phyloP scores from a whole-genome alignment of 495 filamentous ascomycete species.

The Neurospora sp. region DNA sequence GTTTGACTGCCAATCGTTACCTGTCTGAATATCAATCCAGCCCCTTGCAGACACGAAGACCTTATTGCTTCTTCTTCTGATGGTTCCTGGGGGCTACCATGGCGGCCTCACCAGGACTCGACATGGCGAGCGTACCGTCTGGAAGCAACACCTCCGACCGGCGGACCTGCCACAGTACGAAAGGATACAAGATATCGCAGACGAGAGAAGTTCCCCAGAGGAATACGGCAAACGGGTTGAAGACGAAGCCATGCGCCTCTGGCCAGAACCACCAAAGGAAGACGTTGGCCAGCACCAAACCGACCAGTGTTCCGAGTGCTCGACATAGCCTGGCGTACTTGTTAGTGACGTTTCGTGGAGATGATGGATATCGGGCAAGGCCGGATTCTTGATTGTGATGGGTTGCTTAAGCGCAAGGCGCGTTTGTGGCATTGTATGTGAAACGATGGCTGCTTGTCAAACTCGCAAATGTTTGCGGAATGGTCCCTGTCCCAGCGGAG shows the following conservation, averaged over 20 bases:
- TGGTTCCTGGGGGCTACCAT: neutral
- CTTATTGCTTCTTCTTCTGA: neutral
- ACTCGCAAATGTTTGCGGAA: neutral
- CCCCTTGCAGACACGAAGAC: neutral
- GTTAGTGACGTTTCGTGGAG: neutral
- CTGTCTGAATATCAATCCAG: neutral
- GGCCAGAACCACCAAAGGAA: constrained; percentile 34
- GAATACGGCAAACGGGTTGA: constrained; percentile 24
- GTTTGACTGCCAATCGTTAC: neutral
- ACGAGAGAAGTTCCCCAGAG: constrained; percentile 21
- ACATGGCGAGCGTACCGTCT: constrained; percentile 20
- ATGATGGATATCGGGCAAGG: neutral
- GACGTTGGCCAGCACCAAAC: constrained; percentile 18
- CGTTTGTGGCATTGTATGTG: neutral
- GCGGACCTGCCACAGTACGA: constrained; percentile 23
- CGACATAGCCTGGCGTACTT: constrained; percentile 20
- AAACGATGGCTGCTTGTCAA: neutral
- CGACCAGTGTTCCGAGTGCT: constrained; percentile 26
- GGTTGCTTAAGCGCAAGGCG: neutral
- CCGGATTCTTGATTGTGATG: neutral
- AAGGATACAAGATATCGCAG: constrained; percentile 30
- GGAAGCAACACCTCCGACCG: constrained; percentile 21
- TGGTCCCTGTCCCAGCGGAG: neutral
- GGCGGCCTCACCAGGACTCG: neutral
- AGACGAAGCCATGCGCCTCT: constrained; percentile 29